Evolutionary conservation across 2,329 filamentous ascomycete genomes (phyloP).

Genomic region (Aspergillus sp.): DNA sequence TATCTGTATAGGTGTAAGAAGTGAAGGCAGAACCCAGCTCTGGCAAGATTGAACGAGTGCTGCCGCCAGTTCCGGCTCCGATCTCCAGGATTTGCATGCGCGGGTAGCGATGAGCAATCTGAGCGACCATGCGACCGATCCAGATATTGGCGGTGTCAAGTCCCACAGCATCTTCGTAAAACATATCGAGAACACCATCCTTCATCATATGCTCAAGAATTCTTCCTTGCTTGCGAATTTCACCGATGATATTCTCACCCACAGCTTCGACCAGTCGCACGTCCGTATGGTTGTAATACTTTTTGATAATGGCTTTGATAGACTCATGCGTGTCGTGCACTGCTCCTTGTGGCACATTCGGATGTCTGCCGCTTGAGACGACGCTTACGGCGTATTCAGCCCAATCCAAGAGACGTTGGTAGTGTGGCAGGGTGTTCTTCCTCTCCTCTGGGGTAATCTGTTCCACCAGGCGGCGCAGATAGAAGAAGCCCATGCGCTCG

Average conservation of each 20-base stretch:
- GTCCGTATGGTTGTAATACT: conserved; percentile 2
- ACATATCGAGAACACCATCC: conserved; percentile 12
- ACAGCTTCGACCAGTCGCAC: conserved; percentile 5
- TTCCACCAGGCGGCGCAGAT: background rate
- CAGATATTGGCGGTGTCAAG: background rate
- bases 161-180: background rate
- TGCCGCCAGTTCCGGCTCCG: conserved; percentile 40
- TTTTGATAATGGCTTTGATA: background rate
- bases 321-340: background rate
- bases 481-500: conserved; percentile 8
- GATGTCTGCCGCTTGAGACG: background rate
- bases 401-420: background rate
- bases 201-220: conserved; percentile 36
- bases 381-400: conserved; percentile 1
- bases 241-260: conserved; percentile 29
- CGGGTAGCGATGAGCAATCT: conserved; percentile 3
- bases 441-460: background rate
- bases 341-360: background rate
- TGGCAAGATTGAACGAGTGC: conserved; percentile 33
- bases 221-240: conserved; percentile 26
- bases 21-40: conserved; percentile 25
- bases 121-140: background rate
- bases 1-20: conserved; percentile 46
- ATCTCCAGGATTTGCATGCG: conserved; percentile 4
- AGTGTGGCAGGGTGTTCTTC: background rate